Percentiles rank a stretch among this genome's conserved stretches.
Evolutionary conservation across 169 alveolate genomes (phyloP).

Genomic region (Eimeria maxima): DNA sequence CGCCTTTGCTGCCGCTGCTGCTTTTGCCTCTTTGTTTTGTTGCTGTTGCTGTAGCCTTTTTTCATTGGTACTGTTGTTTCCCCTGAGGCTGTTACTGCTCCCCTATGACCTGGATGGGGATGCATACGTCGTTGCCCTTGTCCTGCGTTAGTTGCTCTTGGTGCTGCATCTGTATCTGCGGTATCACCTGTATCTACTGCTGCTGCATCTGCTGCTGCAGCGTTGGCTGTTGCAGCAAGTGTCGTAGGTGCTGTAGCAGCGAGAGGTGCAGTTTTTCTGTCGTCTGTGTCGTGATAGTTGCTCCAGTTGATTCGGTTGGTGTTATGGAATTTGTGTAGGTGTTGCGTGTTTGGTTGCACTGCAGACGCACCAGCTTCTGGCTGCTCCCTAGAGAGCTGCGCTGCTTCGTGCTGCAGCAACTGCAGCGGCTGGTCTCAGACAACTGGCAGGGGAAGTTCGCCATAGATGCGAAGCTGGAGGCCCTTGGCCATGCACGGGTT

Average conservation of each 20-base stretch:
- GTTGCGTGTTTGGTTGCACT: background rate
- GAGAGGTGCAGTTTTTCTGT: background rate
- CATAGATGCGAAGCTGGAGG: slow-evolving; percentile 76
- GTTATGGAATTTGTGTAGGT: background rate
- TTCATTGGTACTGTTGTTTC: background rate
- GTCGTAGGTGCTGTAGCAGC: background rate
- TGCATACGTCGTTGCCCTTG: background rate
- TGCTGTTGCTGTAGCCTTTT: background rate
- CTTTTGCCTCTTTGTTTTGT: background rate
- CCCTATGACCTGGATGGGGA: background rate
- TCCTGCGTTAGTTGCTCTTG: slow-evolving; percentile 1
- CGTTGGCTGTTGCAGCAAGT: background rate
- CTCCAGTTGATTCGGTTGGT: background rate
- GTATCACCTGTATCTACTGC: background rate
- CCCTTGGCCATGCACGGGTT: slow-evolving; percentile 70
- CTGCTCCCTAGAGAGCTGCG: slow-evolving; percentile 37
- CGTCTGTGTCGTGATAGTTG: background rate
- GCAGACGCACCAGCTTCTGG: slow-evolving; percentile 70
- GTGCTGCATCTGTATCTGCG: background rate
- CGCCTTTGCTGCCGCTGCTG: slow-evolving; percentile 25
- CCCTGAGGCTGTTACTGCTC: background rate
- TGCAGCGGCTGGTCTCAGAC: slow-evolving; percentile 55
- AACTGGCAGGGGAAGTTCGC: slow-evolving; percentile 79
- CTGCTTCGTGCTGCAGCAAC: slow-evolving; percentile 78
- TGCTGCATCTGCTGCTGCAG: background rate